Conservation (phyloP, 495 filamentous ascomycete genomes). For the Penicillium angulare region DNA sequence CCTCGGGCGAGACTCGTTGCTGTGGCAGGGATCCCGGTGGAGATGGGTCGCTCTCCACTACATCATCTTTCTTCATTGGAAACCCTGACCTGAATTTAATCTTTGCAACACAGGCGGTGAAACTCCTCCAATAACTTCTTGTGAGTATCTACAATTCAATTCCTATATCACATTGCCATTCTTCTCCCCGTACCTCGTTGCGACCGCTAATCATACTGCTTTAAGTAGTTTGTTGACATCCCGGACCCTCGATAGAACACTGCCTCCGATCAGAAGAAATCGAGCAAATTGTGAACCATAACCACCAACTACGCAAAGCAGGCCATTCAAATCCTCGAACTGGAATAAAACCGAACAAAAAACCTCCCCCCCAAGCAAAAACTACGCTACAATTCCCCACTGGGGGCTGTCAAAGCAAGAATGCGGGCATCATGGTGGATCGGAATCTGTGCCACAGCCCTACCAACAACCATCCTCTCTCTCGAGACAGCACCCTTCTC, state of each 20-base stretch:
- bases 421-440: constrained; percentile 43
- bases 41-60: constrained; percentile 22
- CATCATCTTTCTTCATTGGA: constrained; percentile 12
- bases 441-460: constrained; percentile 37
- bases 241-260: constrained; percentile 13
- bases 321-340: no score
- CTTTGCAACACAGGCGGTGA: neutral
- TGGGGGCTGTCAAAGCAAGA: constrained; percentile 17
- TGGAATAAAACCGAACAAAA: no score
- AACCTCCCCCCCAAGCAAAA: neutral
- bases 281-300: neutral
- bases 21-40: constrained; percentile 39
- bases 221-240: constrained; percentile 44
- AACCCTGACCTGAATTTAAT: constrained; percentile 5
- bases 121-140: neutral
- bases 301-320: neutral
- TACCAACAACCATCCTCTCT: constrained; percentile 32
- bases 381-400: neutral
- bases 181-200: neutral
- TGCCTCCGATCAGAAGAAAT: constrained; percentile 11
- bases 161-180: neutral
- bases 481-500: constrained; percentile 32
- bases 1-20: constrained; percentile 29
- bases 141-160: neutral
- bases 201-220: constrained; percentile 26